Evolutionary conservation across 257 asterid genomes (phyloP).

Genomic region (Leonotis leonurus): DNA sequence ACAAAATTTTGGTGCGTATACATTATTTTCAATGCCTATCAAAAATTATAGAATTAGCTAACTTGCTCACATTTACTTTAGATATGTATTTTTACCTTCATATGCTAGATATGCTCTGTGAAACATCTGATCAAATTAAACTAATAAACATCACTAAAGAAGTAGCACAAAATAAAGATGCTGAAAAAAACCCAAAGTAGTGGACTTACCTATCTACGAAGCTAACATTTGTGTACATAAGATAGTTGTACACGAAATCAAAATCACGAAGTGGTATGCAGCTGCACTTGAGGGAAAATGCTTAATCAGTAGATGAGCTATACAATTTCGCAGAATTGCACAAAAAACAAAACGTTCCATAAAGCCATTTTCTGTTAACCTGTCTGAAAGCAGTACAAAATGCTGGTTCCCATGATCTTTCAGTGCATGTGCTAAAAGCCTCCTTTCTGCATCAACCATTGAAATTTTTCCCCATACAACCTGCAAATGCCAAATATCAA

Average conservation of each 20-base stretch:
- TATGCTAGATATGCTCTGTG: neutral
- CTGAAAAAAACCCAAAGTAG: neutral
- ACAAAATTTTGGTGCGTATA: neutral
- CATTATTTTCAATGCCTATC: neutral
- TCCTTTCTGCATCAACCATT: constrained; percentile 97
- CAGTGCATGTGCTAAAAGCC: constrained; percentile 83
- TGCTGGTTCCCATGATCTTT: constrained; percentile 80
- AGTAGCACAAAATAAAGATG: constrained; percentile 6
- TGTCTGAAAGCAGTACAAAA: constrained; percentile 90
- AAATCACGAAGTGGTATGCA: constrained; percentile 86
- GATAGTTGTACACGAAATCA: constrained; percentile 83
- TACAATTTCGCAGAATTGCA: constrained; percentile 2
- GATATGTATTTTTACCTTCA: neutral
- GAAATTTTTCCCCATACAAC: constrained; percentile 98
- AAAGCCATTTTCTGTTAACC: constrained; percentile 36
- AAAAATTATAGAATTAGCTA: neutral
- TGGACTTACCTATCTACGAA: constrained; percentile 80
- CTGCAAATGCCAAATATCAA: constrained; percentile 38
- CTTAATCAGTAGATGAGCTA: constrained; percentile 20
- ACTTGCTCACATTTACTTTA: neutral
- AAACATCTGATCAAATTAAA: too few species aligned
- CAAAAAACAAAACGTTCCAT: neutral
- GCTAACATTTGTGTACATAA: constrained; percentile 90
- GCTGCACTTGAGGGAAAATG: constrained; percentile 50
- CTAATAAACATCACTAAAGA: neutral